phyloP scores from a whole-genome alignment of 257 asterid genomes.

The Osmanthus fragrans region DNA sequence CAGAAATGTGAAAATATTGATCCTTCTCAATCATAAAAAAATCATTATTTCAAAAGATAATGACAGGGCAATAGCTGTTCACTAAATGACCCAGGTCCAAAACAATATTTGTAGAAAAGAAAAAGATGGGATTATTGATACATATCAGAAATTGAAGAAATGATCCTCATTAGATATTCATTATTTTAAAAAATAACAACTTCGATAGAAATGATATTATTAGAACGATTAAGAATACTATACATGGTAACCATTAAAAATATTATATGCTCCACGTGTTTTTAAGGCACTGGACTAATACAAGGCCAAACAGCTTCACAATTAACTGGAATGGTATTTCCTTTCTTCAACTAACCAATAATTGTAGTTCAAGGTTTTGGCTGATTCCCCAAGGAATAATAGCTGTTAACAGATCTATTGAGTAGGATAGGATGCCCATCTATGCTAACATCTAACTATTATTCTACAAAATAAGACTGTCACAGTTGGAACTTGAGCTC shows the following conservation, averaged over 20 bases:
- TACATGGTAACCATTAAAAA: neutral
- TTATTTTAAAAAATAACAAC: too few species aligned
- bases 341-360: neutral
- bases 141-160: neutral
- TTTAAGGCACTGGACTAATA: neutral
- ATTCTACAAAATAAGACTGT: neutral
- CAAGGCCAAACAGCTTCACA: neutral
- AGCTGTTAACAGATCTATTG: neutral
- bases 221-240: neutral
- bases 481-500: neutral
- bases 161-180: too few species aligned
- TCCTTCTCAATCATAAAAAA: neutral
- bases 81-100: neutral
- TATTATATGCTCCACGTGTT: neutral
- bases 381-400: neutral
- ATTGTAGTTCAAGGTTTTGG: neutral
- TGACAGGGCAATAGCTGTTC: neutral
- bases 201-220: neutral
- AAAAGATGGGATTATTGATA: neutral
- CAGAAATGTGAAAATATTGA: constrained; percentile 14
- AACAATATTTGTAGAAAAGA: neutral
- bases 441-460: neutral
- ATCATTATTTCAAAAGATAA: neutral
- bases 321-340: neutral
- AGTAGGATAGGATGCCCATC: neutral